phyloP scores from a whole-genome alignment of 2,329 filamentous ascomycete species.

The Venturia oleaginea region DNA sequence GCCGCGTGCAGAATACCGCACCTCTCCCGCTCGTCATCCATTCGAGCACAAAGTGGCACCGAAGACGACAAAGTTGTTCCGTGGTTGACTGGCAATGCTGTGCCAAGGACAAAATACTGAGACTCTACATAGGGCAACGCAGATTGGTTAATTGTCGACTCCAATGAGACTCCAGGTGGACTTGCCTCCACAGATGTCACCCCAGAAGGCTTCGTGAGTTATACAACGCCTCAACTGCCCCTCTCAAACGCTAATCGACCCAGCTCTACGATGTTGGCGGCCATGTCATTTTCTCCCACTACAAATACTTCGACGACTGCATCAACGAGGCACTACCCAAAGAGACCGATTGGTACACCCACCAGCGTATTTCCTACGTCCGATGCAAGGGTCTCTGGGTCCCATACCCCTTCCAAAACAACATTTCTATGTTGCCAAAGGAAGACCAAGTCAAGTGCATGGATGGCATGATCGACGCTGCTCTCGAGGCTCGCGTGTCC shows the following conservation, averaged over 20 bases:
- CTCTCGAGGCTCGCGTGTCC: conserved; percentile 74
- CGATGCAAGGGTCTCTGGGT: conserved; percentile 96
- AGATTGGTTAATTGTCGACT: conserved; percentile 94
- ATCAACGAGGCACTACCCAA: conserved; percentile 93
- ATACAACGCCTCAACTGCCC: conserved; percentile 13
- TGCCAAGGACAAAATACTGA: background rate
- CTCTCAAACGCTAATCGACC: conserved; percentile 18
- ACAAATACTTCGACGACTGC: conserved; percentile 99
- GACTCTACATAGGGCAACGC: conserved; percentile 59
- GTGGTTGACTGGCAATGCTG: background rate
- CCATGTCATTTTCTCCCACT: conserved; percentile 98
- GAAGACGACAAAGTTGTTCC: background rate
- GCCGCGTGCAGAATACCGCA: background rate
- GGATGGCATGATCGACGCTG: conserved; percentile 91
- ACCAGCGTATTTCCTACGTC: conserved; percentile 98
- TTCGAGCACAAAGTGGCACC: background rate
- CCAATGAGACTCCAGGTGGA: conserved; percentile 84
- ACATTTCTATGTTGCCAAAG: conserved; percentile 96
- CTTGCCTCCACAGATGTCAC: conserved; percentile 93
- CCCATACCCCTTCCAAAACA: conserved; percentile 99
- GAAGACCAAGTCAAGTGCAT: conserved; percentile 93
- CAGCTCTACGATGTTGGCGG: conserved; percentile 97
- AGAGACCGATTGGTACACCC: conserved; percentile 90
- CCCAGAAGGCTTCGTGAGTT: conserved; percentile 90
- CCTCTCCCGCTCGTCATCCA: background rate